Conservation (phyloP, 75 land plant species). For the Azolla pinnata region DNA sequence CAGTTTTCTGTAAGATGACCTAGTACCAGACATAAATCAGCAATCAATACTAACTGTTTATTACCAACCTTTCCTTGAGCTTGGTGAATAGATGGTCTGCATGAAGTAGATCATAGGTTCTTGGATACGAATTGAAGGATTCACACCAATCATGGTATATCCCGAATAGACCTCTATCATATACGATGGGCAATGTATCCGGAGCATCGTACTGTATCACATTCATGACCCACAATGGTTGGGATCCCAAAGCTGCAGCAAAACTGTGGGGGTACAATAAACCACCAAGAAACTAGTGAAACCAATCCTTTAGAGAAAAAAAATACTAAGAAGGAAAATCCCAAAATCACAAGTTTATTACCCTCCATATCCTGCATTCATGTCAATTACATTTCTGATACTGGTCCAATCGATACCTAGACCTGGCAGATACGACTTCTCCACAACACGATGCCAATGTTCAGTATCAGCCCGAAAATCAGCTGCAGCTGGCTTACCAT, state of each 20-base stretch:
- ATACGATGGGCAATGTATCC: slow-evolving; percentile 49
- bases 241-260: slow-evolving; percentile 40
- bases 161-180: slow-evolving; percentile 45
- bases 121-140: slow-evolving; percentile 49
- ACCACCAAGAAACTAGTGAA: background rate
- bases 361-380: slow-evolving; percentile 90
- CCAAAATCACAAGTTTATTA: slow-evolving; percentile 13
- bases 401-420: slow-evolving; percentile 66
- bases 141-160: slow-evolving; percentile 62
- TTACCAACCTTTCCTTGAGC: slow-evolving; percentile 20
- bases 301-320: background rate
- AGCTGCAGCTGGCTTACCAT: slow-evolving; percentile 19
- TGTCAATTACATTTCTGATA: slow-evolving; percentile 73
- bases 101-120: slow-evolving; percentile 51
- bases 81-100: slow-evolving; percentile 42
- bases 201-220: slow-evolving; percentile 34
- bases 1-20: too few species aligned
- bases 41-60: too few species aligned
- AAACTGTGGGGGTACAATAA: slow-evolving; percentile 19
- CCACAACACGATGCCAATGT: slow-evolving; percentile 60
- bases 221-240: slow-evolving; percentile 51
- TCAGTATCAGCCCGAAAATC: slow-evolving; percentile 44
- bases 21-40: too few species aligned
- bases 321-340: background rate
- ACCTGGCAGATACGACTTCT: slow-evolving; percentile 53